Evolutionary conservation across 2,329 filamentous ascomycete genomes (phyloP).

Genomic region (Grosmannia penicillata): DNA sequence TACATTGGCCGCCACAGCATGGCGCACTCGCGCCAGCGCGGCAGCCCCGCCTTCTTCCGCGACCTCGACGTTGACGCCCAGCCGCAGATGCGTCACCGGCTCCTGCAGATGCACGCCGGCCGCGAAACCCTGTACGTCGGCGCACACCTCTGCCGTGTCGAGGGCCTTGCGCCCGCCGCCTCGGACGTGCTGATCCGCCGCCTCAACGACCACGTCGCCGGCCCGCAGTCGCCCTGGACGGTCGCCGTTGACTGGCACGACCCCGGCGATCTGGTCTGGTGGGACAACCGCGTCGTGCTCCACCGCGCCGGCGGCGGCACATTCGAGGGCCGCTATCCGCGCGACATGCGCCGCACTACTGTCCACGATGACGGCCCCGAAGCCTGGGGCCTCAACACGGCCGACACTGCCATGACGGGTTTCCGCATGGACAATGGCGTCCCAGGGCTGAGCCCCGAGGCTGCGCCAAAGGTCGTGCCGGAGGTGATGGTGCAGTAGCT

Average conservation of each 20-base stretch:
- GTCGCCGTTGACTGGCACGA: slow-evolving; percentile 31
- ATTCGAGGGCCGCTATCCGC: slow-evolving; percentile 30
- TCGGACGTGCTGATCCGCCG: slow-evolving; percentile 21
- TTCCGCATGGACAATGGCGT: too few relatives aligned
- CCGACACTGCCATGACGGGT: slow-evolving; percentile 12
- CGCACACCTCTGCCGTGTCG: slow-evolving; percentile 35
- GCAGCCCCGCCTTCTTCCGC: slow-evolving; percentile 30
- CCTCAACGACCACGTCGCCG: slow-evolving; percentile 31
- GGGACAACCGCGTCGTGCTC: slow-evolving; percentile 44
- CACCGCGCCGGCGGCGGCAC: slow-evolving; percentile 34
- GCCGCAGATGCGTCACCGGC: slow-evolving; percentile 27
- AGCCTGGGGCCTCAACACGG: slow-evolving; percentile 23
- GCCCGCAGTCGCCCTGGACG: slow-evolving; percentile 25
- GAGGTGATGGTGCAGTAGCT: too few relatives aligned
- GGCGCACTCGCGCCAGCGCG: slow-evolving; percentile 35
- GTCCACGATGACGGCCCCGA: slow-evolving; percentile 29
- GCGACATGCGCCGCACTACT: slow-evolving; percentile 41
- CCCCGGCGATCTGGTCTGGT: slow-evolving; percentile 35
- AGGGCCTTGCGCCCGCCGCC: slow-evolving; percentile 18
- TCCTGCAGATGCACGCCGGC: slow-evolving; percentile 35
- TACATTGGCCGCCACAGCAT: slow-evolving; percentile 35
- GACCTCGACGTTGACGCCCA: slow-evolving; percentile 19
- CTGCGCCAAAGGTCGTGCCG: too few relatives aligned
- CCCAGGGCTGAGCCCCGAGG: too few relatives aligned
- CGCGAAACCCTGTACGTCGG: slow-evolving; percentile 39